Percentiles rank a stretch among this genome's conserved stretches.
Evolutionary conservation across 164 flowering plant genomes (phyloP).

Genomic region (Nelumbo lutea): DNA sequence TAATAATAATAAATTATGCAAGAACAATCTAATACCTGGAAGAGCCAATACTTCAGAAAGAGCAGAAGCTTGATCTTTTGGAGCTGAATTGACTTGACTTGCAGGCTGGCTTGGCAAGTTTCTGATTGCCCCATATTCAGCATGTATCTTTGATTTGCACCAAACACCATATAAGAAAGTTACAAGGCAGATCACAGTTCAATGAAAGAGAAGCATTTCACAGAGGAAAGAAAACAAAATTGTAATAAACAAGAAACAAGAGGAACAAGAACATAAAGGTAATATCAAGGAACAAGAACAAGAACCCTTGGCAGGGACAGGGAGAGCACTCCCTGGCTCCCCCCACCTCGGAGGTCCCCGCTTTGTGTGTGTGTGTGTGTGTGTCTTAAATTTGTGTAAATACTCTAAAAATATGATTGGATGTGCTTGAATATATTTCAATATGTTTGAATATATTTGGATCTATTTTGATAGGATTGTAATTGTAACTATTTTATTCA

Average conservation of each 20-base stretch:
- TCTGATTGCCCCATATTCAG: slow-evolving; percentile 58
- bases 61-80: slow-evolving; percentile 26
- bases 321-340: too few relatives aligned
- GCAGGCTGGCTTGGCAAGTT: slow-evolving; percentile 23
- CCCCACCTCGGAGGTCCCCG: too few relatives aligned
- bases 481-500: too few relatives aligned
- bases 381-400: too few relatives aligned
- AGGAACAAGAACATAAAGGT: not conserved
- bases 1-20: not conserved
- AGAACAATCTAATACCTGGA: slow-evolving; percentile 43
- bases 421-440: too few relatives aligned
- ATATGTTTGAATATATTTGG: too few relatives aligned
- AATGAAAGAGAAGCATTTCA: not conserved
- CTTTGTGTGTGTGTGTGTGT: too few relatives aligned
- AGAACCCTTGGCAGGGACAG: too few relatives aligned
- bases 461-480: too few relatives aligned
- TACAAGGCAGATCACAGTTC: not conserved
- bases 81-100: slow-evolving; percentile 20
- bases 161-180: slow-evolving; percentile 3
- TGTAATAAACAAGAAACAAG: not conserved
- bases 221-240: not conserved
- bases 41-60: slow-evolving; percentile 51
- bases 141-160: slow-evolving; percentile 36
- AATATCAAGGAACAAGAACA: not conserved
- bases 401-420: too few relatives aligned